Percentiles rank a stretch among this genome's conserved stretches.
phyloP scores from a whole-genome alignment of 1,139 yeast genomes.

The Yarrowia galli region DNA sequence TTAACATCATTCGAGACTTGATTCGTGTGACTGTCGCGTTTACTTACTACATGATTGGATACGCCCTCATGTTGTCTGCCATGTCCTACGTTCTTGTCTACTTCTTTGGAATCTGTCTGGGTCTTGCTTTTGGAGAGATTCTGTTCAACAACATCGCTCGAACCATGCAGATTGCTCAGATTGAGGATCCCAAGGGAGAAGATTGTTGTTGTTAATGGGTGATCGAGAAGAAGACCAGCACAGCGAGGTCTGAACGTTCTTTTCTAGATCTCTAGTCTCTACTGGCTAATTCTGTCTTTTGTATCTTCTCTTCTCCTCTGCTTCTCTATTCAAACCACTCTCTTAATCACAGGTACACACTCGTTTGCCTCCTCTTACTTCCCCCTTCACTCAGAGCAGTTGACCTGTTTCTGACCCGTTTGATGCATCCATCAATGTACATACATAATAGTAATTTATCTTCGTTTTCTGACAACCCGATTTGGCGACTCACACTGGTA shows the following conservation, averaged over 20 bases:
- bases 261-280: no score
- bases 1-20: not conserved
- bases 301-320: no score
- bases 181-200: conserved; percentile 35
- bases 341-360: no score
- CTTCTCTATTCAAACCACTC: not conserved
- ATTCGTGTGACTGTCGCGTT: conserved; percentile 19
- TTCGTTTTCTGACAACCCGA: not conserved
- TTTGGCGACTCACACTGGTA: no score
- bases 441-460: conserved; percentile 12
- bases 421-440: conserved; percentile 8
- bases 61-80: conserved; percentile 38
- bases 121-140: conserved; percentile 34
- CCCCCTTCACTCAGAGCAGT: not conserved
- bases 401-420: not conserved
- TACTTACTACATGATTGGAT: conserved; percentile 36
- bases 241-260: no score
- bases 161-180: conserved; percentile 10
- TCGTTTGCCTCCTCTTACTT: no score
- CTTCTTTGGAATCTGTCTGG: conserved; percentile 37
- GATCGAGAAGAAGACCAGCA: not conserved
- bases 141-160: conserved; percentile 34
- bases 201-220: conserved; percentile 35
- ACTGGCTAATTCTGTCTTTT: no score
- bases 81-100: conserved; percentile 34